Conservation (phyloP, 192 early-diverging fungal genomes). For the Lunasporangiospora selenospora region DNA sequence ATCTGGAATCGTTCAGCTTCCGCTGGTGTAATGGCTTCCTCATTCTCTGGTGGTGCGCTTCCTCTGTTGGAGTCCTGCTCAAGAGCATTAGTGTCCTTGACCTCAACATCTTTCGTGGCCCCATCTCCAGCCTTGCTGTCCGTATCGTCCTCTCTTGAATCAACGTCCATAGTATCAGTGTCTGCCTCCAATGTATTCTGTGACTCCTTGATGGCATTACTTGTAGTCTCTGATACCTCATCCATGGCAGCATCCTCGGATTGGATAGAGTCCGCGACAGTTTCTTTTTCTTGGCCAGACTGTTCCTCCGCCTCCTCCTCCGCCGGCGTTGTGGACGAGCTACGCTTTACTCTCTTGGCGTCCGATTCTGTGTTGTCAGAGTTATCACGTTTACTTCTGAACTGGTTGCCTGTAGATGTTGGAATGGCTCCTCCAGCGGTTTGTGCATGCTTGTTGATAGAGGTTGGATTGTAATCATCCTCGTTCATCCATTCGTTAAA, state of each 20-base stretch:
- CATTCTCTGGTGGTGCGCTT: slow-evolving; percentile 32
- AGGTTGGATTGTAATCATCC: slow-evolving; percentile 75
- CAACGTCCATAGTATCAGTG: slow-evolving; percentile 40
- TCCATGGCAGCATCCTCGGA: slow-evolving; percentile 33
- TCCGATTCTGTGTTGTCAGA: slow-evolving; percentile 19
- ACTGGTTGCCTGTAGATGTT: slow-evolving; percentile 14
- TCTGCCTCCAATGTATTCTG: slow-evolving; percentile 17
- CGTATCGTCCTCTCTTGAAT: slow-evolving; percentile 9
- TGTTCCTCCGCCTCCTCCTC: slow-evolving; percentile 16
- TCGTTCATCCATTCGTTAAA: slow-evolving; percentile 87
- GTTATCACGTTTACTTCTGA: slow-evolving; percentile 39
- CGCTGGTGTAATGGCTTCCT: slow-evolving; percentile 27
- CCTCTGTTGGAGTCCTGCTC: slow-evolving; percentile 40
- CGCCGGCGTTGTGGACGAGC: slow-evolving; percentile 38
- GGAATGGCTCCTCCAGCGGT: not conserved
- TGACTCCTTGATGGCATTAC: not conserved
- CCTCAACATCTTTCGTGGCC: slow-evolving; percentile 9
- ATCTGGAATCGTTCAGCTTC: slow-evolving; percentile 46
- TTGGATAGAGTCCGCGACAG: not conserved
- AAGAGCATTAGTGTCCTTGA: slow-evolving; percentile 27
- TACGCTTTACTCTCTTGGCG: slow-evolving; percentile 42
- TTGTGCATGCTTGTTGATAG: not conserved
- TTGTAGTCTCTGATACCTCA: slow-evolving; percentile 3
- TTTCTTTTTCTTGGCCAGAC: not conserved
- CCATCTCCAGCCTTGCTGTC: slow-evolving; percentile 21